These are phyloP conservation scores for Asparagopsis taxiformis DNA, from an alignment of 31 red algal species.

Conservation along the genomic window DNA sequence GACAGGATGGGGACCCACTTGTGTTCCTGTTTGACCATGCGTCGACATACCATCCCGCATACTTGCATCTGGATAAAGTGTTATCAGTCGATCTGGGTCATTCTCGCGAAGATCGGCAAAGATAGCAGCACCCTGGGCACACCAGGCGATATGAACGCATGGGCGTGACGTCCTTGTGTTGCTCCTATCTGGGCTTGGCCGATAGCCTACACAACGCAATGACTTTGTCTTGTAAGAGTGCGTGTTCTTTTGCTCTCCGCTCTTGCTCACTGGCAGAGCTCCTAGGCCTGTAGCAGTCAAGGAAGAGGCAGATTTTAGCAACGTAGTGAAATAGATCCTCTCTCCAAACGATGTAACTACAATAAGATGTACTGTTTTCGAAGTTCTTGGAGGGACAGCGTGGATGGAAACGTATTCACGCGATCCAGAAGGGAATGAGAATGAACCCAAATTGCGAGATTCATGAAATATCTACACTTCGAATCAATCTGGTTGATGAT, in stretches of 20 bases:
- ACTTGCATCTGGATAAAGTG: conserved; percentile 42
- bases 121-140: conserved; percentile 65
- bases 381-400: conserved; percentile 33
- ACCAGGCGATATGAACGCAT: conserved; percentile 80
- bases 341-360: conserved; percentile 86
- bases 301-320: not conserved
- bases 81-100: conserved; percentile 48
- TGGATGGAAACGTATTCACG: conserved; percentile 63
- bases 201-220: conserved; percentile 51
- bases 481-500: conserved; percentile 11
- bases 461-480: conserved; percentile 46
- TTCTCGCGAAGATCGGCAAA: conserved; percentile 61
- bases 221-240: conserved; percentile 23
- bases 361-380: conserved; percentile 55
- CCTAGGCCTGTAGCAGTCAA: conserved; percentile 3
- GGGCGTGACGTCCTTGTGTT: conserved; percentile 36
- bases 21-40: not conserved
- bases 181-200: conserved; percentile 39
- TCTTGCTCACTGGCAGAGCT: conserved; percentile 1
- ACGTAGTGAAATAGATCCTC: conserved; percentile 72
- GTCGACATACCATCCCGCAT: conserved; percentile 14
- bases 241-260: not conserved
- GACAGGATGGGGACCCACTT: conserved; percentile 9
- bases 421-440: conserved; percentile 40
- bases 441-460: conserved; percentile 36